Percentiles rank a stretch among this genome's conserved stretches.
phyloP scores from a whole-genome alignment of 2,329 filamentous ascomycete species.

The Chaetomiaceae sp. region DNA sequence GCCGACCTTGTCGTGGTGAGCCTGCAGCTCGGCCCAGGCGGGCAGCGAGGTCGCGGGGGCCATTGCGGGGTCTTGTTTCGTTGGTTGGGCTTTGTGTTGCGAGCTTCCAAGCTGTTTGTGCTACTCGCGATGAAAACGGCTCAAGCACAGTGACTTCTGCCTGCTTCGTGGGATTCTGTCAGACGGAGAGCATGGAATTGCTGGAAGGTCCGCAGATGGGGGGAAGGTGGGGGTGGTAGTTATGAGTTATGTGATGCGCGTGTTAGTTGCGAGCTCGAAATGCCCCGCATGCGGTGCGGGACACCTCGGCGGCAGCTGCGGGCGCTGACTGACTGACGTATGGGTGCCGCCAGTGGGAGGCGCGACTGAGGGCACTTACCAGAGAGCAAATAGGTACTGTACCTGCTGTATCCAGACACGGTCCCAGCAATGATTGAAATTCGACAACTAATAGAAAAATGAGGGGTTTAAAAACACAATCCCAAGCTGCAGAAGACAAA shows the following conservation, averaged over 20 bases:
- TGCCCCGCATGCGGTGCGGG: conserved; percentile 13
- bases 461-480: background rate
- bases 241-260: conserved; percentile 12
- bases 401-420: no score
- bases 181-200: conserved; percentile 2
- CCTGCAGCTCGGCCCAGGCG: conserved; percentile 85
- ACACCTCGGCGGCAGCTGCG: background rate
- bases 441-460: no score
- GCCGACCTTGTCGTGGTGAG: conserved; percentile 79
- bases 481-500: no score
- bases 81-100: background rate
- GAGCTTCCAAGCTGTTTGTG: background rate
- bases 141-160: background rate
- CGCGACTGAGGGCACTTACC: background rate
- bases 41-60: conserved; percentile 79
- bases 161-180: conserved; percentile 2
- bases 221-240: background rate
- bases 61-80: conserved; percentile 38
- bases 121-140: background rate
- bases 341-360: conserved; percentile 1
- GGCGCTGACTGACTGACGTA: conserved; percentile 1
- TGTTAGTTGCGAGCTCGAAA: conserved; percentile 7
- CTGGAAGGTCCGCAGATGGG: no score
- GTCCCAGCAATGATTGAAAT: no score
- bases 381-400: no score